phyloP scores from a whole-genome alignment of 805 yeast genomes.

The Metschnikowia koreensis region DNA sequence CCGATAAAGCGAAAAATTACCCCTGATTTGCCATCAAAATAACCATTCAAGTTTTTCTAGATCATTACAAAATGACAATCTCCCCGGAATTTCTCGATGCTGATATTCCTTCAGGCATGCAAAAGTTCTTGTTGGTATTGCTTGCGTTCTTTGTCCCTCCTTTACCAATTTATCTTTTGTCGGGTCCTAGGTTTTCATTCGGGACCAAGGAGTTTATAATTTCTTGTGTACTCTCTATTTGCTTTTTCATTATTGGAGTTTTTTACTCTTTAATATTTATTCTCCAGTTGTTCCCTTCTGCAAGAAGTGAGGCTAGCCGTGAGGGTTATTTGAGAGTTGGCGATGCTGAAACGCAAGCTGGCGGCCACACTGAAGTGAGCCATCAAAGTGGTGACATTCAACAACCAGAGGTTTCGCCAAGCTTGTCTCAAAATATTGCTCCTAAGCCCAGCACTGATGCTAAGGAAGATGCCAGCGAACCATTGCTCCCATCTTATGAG shows the following conservation, averaged over 20 bases:
- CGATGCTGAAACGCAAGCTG: conserved; percentile 16
- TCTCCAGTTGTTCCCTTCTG: conserved; percentile 21
- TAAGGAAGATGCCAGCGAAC: conserved; percentile 1
- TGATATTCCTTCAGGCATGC: conserved; percentile 15
- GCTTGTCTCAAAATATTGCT: background rate
- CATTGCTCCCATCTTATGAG: conserved; percentile 26
- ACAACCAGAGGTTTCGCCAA: background rate
- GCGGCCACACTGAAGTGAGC: conserved; percentile 2
- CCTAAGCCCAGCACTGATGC: background rate
- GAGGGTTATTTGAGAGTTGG: conserved; percentile 25
- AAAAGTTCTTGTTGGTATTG: conserved; percentile 27
- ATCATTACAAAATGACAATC: conserved; percentile 3
- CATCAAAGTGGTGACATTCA: conserved; percentile 10
- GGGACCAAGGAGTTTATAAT: conserved; percentile 35
- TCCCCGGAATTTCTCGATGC: conserved; percentile 14
- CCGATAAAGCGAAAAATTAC: background rate
- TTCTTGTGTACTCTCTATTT: conserved; percentile 27
- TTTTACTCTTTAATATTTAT: conserved; percentile 33
- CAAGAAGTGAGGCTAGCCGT: conserved; percentile 7
- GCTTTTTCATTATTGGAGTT: conserved; percentile 28
- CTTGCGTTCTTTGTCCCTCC: conserved; percentile 39
- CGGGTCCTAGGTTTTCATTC: conserved; percentile 26
- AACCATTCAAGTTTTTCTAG: background rate
- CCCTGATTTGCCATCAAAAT: background rate
- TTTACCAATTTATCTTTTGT: conserved; percentile 33